These are phyloP conservation scores for Aspergillus incahuasiensis DNA, from an alignment of 495 filamentous ascomycete species.

Conservation along the genomic window DNA sequence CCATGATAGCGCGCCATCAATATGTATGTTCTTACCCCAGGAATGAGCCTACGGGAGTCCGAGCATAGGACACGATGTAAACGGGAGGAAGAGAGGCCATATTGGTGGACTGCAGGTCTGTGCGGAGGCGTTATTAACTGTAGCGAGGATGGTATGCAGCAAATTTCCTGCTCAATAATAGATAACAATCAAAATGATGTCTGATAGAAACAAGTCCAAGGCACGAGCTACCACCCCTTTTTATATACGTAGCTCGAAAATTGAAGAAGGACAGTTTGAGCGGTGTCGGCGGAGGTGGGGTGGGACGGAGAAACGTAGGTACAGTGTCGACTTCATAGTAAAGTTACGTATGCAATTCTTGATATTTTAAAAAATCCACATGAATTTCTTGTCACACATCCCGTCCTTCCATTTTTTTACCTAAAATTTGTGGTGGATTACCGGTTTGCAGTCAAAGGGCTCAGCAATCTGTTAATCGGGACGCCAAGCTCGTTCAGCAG, in stretches of 20 bases:
- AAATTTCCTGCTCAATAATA: neutral
- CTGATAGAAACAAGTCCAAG: neutral
- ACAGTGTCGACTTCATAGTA: slow-evolving; percentile 4
- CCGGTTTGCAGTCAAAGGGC: neutral
- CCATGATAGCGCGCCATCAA: too few species aligned
- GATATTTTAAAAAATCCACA: neutral
- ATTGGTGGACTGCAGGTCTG: slow-evolving; percentile 11
- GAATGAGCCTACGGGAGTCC: slow-evolving; percentile 91
- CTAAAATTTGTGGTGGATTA: neutral
- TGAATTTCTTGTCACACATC: neutral
- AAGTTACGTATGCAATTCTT: neutral
- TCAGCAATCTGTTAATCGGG: slow-evolving; percentile 1
- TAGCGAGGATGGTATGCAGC: neutral
- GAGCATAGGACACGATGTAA: slow-evolving; percentile 88
- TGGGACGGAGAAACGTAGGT: slow-evolving; percentile 3
- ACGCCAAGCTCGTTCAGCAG: slow-evolving; percentile 27
- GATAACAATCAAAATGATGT: neutral
- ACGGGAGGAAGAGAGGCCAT: slow-evolving; percentile 72
- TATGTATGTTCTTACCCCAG: slow-evolving; percentile 70
- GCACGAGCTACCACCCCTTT: neutral
- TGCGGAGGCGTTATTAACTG: neutral
- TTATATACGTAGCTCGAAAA: slow-evolving; percentile 5
- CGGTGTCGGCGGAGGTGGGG: slow-evolving; percentile 9
- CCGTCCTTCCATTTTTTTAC: neutral
- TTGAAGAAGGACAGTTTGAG: slow-evolving; percentile 3